Conservation (phyloP, 768 basidiomycete genomes). For the Collybia sordida region DNA sequence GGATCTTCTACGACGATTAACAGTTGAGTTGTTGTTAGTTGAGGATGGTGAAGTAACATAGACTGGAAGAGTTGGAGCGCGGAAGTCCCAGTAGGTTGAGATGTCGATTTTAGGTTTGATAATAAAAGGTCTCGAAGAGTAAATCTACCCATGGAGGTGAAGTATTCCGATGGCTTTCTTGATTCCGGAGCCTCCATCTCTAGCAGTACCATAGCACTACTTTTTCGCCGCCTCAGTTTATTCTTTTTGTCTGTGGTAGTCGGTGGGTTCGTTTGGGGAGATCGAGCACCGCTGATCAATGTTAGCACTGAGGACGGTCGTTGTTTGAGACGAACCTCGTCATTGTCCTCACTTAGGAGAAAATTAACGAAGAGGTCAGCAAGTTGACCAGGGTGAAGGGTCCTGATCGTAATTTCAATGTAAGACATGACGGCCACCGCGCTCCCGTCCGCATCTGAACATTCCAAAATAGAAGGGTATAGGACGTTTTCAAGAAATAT, state of each 20-base stretch:
- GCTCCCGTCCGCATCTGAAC: conserved; percentile 91
- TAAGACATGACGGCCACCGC: conserved; percentile 96
- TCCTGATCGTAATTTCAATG: conserved; percentile 84
- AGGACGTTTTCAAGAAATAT: conserved; percentile 93
- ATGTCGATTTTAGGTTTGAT: conserved; percentile 71
- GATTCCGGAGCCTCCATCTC: conserved; percentile 81
- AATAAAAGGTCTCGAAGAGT: conserved; percentile 88
- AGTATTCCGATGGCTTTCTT: conserved; percentile 73
- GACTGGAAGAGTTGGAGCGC: conserved; percentile 82
- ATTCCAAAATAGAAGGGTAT: conserved; percentile 91
- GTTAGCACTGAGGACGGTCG: conserved; percentile 46
- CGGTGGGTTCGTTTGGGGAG: conserved; percentile 25
- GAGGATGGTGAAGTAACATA: conserved; percentile 69
- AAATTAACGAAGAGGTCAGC: conserved; percentile 74
- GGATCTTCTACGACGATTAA: conserved; percentile 70
- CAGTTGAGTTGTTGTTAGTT: conserved; percentile 61
- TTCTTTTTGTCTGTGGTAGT: conserved; percentile 34
- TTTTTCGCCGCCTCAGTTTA: conserved; percentile 66
- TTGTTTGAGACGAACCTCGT: conserved; percentile 48
- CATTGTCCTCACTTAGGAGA: conserved; percentile 83
- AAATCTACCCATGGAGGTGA: conserved; percentile 85
- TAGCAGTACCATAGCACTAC: conserved; percentile 88
- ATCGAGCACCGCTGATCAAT: conserved; percentile 33
- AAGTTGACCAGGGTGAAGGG: conserved; percentile 66
- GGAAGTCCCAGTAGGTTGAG: conserved; percentile 65